Base-by-base conservation (phyloP, 768 basidiomycete species). In the Phaffia australis region DNA sequence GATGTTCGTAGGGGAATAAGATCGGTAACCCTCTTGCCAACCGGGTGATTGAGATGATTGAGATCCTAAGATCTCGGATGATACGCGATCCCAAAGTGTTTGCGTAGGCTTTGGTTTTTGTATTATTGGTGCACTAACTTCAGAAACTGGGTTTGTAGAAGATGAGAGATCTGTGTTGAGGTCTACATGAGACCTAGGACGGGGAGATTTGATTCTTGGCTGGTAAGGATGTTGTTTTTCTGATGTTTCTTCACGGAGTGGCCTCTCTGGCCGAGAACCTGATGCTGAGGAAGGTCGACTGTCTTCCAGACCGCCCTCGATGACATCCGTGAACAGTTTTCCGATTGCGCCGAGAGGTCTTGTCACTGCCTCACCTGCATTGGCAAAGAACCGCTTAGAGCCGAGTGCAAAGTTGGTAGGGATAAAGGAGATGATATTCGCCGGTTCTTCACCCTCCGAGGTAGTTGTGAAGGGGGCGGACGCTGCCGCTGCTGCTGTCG, bases 341-440 rank as follows among this genome's bases (percentile, higher is more conserved):
- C 74, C 74, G 59, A 75, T 68, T 19, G 72, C 73, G 23, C 70
- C 71, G 27, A 75, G 69, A 5, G 75, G 75, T 46, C 72, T 71
- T 18, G 70, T 70, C 65, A 94, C 86, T 0, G 84, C 87, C 73
- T 91, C 88, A 9, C 91, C 89, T 0, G 92, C 94, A 87, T 87
- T 76, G 91, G 91, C 54, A 94, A 80, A 35, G 94, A 81, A 27
- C 86, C 81, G 49, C 83, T 84, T 0, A 90, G 91, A 72, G 93
- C 90, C 61, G 47, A 80, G 71, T 8, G 74, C 71, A 72, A 86
- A 71, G 1, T 74, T 71, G 2, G 76, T 81, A 14, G 82, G 79
- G 5, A 84, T 81, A 11, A 89, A 78, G 0, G 87, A 77, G 14
- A 94, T 82, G 0, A 85, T 86, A 70, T 85, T 82, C 0, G 92